A percentile compares a stretch with the other conserved stretches of the same genome.
Conservation (phyloP, 208 protist species). For the Wallacemonas collosoma region DNA sequence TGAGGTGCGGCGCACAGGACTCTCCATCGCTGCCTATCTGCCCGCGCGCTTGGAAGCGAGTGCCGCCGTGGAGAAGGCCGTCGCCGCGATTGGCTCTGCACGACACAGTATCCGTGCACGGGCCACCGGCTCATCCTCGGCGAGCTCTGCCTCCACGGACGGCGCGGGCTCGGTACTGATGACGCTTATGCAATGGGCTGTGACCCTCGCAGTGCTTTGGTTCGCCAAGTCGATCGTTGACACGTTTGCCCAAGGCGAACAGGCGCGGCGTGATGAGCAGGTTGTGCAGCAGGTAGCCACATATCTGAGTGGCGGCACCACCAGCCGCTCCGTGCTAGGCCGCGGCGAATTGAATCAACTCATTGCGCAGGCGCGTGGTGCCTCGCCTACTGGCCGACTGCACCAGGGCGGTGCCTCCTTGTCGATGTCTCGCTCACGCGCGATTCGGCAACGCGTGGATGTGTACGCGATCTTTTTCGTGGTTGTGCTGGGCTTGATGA, state of each 20-base stretch:
- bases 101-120: conserved; percentile 73
- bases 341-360: conserved; percentile 23
- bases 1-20: conserved; percentile 38
- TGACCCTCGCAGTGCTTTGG: conserved; percentile 67
- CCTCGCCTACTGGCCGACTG: too few species aligned
- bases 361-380: conserved; percentile 18
- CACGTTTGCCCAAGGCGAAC: conserved; percentile 72
- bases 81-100: conserved; percentile 51
- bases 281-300: conserved; percentile 23
- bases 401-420: not conserved
- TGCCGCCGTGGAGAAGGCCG: conserved; percentile 34
- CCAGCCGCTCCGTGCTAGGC: conserved; percentile 1
- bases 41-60: conserved; percentile 38
- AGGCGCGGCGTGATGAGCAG: conserved; percentile 51
- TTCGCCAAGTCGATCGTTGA: conserved; percentile 90
- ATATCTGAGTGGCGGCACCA: not conserved
- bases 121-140: conserved; percentile 27
- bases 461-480: conserved; percentile 2
- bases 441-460: not conserved
- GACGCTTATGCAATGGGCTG: conserved; percentile 51
- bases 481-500: conserved; percentile 32
- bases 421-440: not conserved
- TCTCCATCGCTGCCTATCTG: conserved; percentile 21
- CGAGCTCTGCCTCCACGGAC: conserved; percentile 7
- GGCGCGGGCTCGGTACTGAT: conserved; percentile 45